Evolutionary conservation across 1,139 yeast genomes (phyloP).

Genomic region (Debaryomyces psychrophilus): DNA sequence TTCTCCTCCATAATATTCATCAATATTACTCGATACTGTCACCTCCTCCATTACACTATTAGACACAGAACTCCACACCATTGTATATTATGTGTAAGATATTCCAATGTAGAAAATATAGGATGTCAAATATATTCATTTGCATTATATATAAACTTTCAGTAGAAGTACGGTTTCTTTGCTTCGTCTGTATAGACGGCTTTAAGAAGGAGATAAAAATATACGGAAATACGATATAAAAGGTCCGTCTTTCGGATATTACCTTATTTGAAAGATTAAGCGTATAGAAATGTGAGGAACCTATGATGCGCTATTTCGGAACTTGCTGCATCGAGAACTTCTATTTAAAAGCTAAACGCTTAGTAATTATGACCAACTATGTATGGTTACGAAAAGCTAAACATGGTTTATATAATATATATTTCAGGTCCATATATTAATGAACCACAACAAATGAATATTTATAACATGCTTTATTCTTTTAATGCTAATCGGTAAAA

Average conservation of each 20-base stretch:
- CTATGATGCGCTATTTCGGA: no score
- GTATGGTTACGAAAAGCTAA: background rate
- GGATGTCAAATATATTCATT: no score
- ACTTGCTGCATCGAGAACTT: no score
- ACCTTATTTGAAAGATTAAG: background rate
- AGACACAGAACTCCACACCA: background rate
- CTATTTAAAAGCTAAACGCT: no score
- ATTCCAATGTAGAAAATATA: no score
- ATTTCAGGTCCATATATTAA: no score
- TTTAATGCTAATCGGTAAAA: conserved; percentile 3
- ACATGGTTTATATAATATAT: background rate
- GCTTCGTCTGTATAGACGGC: background rate
- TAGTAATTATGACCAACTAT: no score
- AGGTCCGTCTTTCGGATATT: background rate
- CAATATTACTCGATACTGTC: conserved; percentile 1
- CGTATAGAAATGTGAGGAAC: no score
- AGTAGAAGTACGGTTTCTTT: background rate
- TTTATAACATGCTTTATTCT: background rate
- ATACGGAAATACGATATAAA: no score
- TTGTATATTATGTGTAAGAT: background rate
- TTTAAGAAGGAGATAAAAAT: background rate
- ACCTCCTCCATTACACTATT: background rate
- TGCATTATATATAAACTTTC: no score
- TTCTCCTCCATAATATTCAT: conserved; percentile 10
- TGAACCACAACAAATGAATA: background rate